Conservation (phyloP, 129 eudicot genomes). For the Oenanthe sinensis region DNA sequence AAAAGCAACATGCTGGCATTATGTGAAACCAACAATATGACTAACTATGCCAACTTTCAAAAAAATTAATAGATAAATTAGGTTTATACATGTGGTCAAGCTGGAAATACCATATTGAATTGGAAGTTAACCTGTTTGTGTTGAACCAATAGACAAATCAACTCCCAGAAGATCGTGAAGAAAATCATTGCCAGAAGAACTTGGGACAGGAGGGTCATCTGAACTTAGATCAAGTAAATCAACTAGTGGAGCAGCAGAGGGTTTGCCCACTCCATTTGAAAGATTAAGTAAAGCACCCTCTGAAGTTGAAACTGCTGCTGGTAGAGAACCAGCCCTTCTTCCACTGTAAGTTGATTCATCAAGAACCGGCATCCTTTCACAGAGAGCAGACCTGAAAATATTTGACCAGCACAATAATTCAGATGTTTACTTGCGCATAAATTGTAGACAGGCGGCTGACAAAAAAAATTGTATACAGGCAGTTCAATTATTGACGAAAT, state of each 20-base stretch:
- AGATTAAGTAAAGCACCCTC: conserved; percentile 43
- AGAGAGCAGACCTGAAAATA: conserved; percentile 62
- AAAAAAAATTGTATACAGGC: neutral
- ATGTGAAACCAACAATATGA: neutral
- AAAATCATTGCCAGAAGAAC: conserved; percentile 73
- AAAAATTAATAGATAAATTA: neutral
- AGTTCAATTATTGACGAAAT: neutral
- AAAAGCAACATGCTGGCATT: neutral
- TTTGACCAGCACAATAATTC: neutral
- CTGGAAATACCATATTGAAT: neutral
- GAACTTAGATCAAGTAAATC: conserved; percentile 85
- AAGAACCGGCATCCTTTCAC: conserved; percentile 94
- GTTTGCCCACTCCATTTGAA: conserved; percentile 74
- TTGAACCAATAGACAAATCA: conserved; percentile 47
- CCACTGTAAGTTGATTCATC: conserved; percentile 91
- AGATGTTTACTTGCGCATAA: neutral
- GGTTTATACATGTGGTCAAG: neutral
- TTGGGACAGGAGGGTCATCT: conserved; percentile 64
- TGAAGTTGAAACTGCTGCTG: conserved; percentile 61
- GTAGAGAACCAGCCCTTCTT: conserved; percentile 72
- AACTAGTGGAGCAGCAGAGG: conserved; percentile 63
- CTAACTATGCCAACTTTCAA: neutral
- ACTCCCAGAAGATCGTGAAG: conserved; percentile 95
- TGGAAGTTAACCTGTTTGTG: conserved; percentile 54
- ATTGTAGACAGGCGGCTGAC: neutral